A percentile compares a stretch with the other conserved stretches of the same genome.
phyloP scores from a whole-genome alignment of 2,329 filamentous ascomycete species.

The Pseudonectria foliicola region DNA sequence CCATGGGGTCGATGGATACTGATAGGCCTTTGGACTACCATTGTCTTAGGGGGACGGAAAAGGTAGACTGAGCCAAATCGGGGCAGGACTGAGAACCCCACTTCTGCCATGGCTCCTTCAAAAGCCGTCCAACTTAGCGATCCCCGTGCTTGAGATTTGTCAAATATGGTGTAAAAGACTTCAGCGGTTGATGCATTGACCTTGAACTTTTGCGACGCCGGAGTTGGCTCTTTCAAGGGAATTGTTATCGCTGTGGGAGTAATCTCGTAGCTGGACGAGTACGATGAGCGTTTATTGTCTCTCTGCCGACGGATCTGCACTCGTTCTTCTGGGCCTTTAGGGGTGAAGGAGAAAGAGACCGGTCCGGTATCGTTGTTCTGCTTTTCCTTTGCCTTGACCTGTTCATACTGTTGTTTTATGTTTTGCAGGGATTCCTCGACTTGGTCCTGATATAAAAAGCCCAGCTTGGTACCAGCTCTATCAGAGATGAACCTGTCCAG shows the following conservation, averaged over 20 bases:
- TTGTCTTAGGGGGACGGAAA: conserved; percentile 25
- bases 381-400: conserved; percentile 17
- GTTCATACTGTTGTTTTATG: conserved; percentile 23
- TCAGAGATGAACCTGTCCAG: conserved; percentile 32
- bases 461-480: conserved; percentile 33
- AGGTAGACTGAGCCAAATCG: conserved; percentile 37
- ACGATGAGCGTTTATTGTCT: conserved; percentile 35
- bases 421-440: conserved; percentile 30
- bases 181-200: conserved; percentile 32
- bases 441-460: conserved; percentile 36
- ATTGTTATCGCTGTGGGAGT: background rate
- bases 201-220: conserved; percentile 18
- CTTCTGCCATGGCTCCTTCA: conserved; percentile 32
- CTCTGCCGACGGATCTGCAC: conserved; percentile 32
- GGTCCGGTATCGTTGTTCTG: conserved; percentile 8
- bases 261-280: conserved; percentile 29
- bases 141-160: conserved; percentile 21
- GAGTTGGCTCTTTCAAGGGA: background rate
- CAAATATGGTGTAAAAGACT: conserved; percentile 32
- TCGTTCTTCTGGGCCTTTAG: conserved; percentile 13
- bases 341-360: conserved; percentile 8
- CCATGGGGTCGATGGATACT: conserved; percentile 32
- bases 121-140: conserved; percentile 32
- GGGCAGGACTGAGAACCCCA: conserved; percentile 34
- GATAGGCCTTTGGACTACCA: conserved; percentile 21